These are phyloP conservation scores for Leptomonas pyrrhocoris DNA, from an alignment of 208 protist species.

Conservation along the genomic window DNA sequence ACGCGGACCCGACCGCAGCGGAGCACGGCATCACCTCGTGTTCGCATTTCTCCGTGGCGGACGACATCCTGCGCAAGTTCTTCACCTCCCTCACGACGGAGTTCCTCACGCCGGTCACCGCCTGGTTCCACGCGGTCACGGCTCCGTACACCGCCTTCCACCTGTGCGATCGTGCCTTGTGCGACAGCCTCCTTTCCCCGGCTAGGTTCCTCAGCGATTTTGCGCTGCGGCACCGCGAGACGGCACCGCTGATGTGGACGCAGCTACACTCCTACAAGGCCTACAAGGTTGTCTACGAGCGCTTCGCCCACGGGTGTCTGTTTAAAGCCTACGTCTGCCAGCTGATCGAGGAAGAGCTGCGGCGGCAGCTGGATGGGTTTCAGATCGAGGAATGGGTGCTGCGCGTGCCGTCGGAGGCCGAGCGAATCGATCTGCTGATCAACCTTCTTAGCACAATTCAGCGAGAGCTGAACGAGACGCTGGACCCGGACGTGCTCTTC, in stretches of 20 bases:
- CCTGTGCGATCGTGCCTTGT: constrained; percentile 57
- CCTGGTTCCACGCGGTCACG: constrained; percentile 64
- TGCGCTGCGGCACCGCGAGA: constrained; percentile 47
- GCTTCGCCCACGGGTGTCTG: constrained; percentile 71
- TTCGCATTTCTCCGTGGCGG: constrained; percentile 73
- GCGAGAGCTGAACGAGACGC: constrained; percentile 50
- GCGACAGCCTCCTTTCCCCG: constrained; percentile 41
- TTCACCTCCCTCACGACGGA: constrained; percentile 85
- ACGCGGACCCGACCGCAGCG: constrained; percentile 9
- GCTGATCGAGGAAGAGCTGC: constrained; percentile 60
- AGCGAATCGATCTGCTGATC: constrained; percentile 78
- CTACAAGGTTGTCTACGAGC: constrained; percentile 82
- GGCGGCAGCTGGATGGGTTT: constrained; percentile 51
- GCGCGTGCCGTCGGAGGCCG: constrained; percentile 53
- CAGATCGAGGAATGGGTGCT: constrained; percentile 60
- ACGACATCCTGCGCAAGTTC: constrained; percentile 85
- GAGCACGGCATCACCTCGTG: constrained; percentile 33
- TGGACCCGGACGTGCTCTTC: constrained; percentile 83
- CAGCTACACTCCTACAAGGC: constrained; percentile 66
- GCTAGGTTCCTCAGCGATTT: constrained; percentile 79
- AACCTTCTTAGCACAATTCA: constrained; percentile 65
- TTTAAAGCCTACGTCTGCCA: constrained; percentile 66
- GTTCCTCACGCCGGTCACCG: constrained; percentile 76
- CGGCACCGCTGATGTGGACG: constrained; percentile 64
- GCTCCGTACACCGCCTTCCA: constrained; percentile 55